Evolutionary conservation across 169 alveolate species (phyloP), one percentile per base, ranked within the genome.

Genomic region (Cryptosporidium baileyi): DNA sequence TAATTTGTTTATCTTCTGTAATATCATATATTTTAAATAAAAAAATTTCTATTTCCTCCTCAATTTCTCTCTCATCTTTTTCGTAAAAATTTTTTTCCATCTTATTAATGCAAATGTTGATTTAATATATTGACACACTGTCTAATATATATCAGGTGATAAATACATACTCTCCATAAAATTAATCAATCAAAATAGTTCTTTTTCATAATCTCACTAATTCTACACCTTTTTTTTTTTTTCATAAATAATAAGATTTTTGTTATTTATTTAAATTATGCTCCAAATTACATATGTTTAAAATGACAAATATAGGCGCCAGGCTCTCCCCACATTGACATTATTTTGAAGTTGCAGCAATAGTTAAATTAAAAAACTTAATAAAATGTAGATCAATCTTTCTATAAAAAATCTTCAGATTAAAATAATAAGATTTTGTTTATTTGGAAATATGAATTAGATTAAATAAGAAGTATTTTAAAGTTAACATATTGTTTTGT

Each of bases 291-390:
- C n/a, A n/a, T n/a, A n/a, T n/a, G n/a, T n/a, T n/a, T n/a, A n/a
- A n/a, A n/a, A 61, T 61, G 79, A 61, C 79, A 45, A 22, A 13
- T 28, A 44, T 17, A 65, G 81, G 81, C 81, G 81, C 81, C 81
- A 65, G 19, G 17, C 8, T 65, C 22, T 65, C 81, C 81, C 81
- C 81, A 65, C 81, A 65, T 9, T 65, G 45, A 5, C n/a, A 59
- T 47, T 47, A 47, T 47, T n/a, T 47, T 47, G 59, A 47, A 4
- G 15, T 47, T n/a, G 19, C 19, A 6, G 19, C 15, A 47, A 47
- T n/a, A 47, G 9, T 47, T 19, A 47, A 26, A 0, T 6, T 0
- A 4, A 0, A 47, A 47, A n/a, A n/a, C n/a, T n/a, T n/a, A n/a
- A n/a, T n/a, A n/a, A n/a, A 13, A 43, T n/a, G n/a, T n/a, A n/a